Base-by-base conservation (phyloP, 139 green algal genomes). In the Coelastrella sp. region DNA sequence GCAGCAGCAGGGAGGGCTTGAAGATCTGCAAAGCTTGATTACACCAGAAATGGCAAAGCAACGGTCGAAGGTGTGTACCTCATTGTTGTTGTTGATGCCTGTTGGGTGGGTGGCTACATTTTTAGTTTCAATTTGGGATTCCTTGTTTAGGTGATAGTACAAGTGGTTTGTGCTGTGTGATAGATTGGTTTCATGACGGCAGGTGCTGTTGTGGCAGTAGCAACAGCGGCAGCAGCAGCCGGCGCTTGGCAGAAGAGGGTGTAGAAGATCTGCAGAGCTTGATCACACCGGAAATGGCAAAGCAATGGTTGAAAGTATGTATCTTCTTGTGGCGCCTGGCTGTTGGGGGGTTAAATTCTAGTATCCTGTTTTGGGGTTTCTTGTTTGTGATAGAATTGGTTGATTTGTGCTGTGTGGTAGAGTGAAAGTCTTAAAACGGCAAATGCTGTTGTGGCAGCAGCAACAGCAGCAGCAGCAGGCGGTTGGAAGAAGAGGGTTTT, bases 221-320 rank as follows among this genome's bases (percentile, higher is more conserved):
- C 78, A 84, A 56, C 47, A 60, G 80, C 79, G 77, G 81, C 64
- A 87, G 81, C 81, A 58, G 77, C 54, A 74, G 80, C 20, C 17
- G 58, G 59, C 17, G 80, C 11, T 19, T 88, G 83, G 17, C 19
- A 58, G 83, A 57, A 20, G 68, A 66, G 10, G 83, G 66, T 20
- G n/a, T 88, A 54, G 83, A 88, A 32, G 16, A 22, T 54, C 32
- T 88, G 16, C 66, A 88, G 57, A 57, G 80, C 19, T 22, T 88
- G 32, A 88, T 88, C 5, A 8, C 68, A 8, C 83, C 83, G 4
- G 83, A 88, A 14, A 56, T 88, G 83, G 83, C 83, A 71, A 73
- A 73, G 7, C 13, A 73, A n/a, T 17, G 83, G 19, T 68, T 88
- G 20, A 80, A 14, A 57, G 83, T 88, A 54, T 71, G 83, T 23